phyloP scores from a whole-genome alignment of 768 basidiomycete species.

The Boletus pseudopeckii region DNA sequence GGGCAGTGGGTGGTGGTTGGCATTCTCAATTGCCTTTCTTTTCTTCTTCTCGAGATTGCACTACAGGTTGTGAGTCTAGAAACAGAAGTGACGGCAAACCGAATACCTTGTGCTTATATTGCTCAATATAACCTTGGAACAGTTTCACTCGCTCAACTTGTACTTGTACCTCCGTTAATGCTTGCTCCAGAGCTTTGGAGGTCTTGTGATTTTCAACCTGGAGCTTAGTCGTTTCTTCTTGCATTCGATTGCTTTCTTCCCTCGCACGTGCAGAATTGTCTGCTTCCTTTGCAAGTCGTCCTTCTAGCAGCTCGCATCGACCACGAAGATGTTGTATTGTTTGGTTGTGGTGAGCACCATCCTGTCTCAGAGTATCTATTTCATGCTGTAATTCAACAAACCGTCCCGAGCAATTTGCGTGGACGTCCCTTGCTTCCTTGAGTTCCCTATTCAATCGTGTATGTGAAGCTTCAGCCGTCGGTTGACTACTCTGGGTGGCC shows the following conservation, averaged over 20 bases:
- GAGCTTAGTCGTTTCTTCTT: conserved; percentile 22
- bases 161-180: conserved; percentile 11
- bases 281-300: conserved; percentile 9
- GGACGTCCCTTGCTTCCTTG: conserved; percentile 7
- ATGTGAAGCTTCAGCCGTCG: conserved; percentile 4
- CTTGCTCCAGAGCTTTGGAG: conserved; percentile 13
- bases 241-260: conserved; percentile 12
- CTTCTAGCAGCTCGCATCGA: conserved; percentile 14
- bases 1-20: conserved; percentile 1
- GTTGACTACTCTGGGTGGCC: neutral
- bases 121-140: conserved; percentile 22
- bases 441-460: conserved; percentile 14
- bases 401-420: conserved; percentile 13
- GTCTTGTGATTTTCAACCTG: conserved; percentile 24
- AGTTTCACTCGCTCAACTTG: conserved; percentile 20
- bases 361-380: conserved; percentile 7
- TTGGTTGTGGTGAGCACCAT: conserved; percentile 3
- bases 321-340: conserved; percentile 12
- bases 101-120: conserved; percentile 24
- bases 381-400: conserved; percentile 12
- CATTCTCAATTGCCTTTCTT: conserved; percentile 21
- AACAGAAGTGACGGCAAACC: neutral
- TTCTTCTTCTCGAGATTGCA: conserved; percentile 26
- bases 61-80: conserved; percentile 10
- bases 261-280: conserved; percentile 1